Conservation (phyloP, 371 early-diverging fungal species). For the Lichtheimia hyalospora region DNA sequence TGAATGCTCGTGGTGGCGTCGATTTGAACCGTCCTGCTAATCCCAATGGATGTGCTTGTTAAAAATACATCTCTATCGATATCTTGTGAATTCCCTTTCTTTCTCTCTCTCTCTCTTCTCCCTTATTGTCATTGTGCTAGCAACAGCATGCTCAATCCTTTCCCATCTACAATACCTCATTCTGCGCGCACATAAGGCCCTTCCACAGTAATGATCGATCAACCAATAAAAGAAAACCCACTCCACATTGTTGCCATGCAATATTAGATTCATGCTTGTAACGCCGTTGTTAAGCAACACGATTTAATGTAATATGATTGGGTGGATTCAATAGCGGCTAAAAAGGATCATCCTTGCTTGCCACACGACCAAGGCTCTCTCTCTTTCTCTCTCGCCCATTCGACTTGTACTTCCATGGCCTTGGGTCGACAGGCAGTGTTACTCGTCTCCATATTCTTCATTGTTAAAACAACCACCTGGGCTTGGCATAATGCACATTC, state of each 20-base stretch:
- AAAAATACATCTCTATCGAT: constrained; percentile 9
- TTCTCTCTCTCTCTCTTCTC: neutral
- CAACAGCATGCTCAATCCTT: neutral
- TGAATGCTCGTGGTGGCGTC: constrained; percentile 39
- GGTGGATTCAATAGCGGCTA: no score
- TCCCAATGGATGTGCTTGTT: constrained; percentile 51
- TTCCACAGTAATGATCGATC: no score
- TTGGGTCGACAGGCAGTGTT: constrained; percentile 10
- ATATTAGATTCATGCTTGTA: no score
- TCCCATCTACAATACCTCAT: no score
- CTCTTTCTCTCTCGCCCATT: neutral
- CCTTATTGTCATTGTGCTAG: neutral
- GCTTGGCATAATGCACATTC: constrained; percentile 10
- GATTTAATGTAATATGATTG: no score
- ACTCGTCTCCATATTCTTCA: constrained; percentile 4
- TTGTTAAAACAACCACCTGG: constrained; percentile 7
- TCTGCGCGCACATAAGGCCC: no score
- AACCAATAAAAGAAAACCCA: no score
- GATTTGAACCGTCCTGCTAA: constrained; percentile 38
- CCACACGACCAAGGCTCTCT: neutral
- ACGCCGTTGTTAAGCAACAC: no score
- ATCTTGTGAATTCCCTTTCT: neutral
- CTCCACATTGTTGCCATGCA: no score
- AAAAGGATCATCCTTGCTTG: no score
- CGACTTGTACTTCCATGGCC: neutral